Evolutionary conservation across 2,329 filamentous ascomycete genomes (phyloP), one percentile per base, ranked within the genome.

Genomic region (Fusarium nurragi): DNA sequence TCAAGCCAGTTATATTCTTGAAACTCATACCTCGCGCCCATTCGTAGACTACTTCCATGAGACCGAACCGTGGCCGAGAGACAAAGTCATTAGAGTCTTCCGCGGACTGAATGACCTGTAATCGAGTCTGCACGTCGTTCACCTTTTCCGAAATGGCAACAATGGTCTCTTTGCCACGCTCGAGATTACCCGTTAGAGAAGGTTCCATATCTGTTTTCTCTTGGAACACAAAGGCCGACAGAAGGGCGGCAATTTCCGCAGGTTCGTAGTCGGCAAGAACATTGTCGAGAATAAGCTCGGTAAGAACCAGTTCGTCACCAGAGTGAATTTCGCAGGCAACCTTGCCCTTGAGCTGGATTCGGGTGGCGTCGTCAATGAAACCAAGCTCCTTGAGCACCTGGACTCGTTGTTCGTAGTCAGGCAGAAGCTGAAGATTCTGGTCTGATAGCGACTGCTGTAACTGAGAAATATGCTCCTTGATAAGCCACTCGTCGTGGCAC

Each of bases 21-120:
- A 99, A 99, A 49, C 92, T 94, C 93, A 98, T 98, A 23, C 95
- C 95, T 46, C 93, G 84, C 11, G 95, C 95, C 95, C 95, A 99
- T 77, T 99, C 95, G 76, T 98, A 97, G 30, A 99, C 96, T 0
- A 99, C 95, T 77, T 99, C 95, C 75, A 97, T 93, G 54, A 99
- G 85, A 2, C 94, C 95, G 75, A 99, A 99, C 11, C 94, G 86
- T 3, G 94, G 93, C 52, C 90, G 86, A 59, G 88, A 93, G 32
- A 92, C 90, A 73, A 97, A 97, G 77, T 98, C 94, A 72, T 96
- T 97, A 56, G 90, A 90, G 74, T 97, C 94, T 53, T 98, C 94
- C 2, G 90, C 86, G 1, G 91, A 92, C 57, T 97, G 87, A 56
- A 98, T 94, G 26, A 99, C 94, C 79, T 99, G 95, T 73, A 97